Base-by-base conservation (phyloP, 2,329 filamentous ascomycete genomes). In the Myriangium duriaei region DNA sequence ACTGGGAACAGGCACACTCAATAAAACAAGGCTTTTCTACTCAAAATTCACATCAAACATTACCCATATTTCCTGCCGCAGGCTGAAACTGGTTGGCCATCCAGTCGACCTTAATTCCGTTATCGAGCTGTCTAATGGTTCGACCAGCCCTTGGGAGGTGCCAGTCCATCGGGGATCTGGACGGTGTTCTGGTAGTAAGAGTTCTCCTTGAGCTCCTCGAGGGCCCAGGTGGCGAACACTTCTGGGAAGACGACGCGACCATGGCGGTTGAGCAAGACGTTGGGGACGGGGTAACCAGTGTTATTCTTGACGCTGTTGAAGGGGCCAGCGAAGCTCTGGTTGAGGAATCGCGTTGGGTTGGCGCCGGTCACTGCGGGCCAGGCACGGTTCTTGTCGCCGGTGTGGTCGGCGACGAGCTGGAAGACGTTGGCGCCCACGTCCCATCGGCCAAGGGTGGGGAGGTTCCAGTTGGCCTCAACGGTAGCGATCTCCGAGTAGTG, bases 381-480 rank as follows among this genome's bases (percentile, higher is more conserved):
- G 4, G 46, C 28, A 17, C 47, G 44, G 32, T 55, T 47, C 16
- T 45, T 37, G 34, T 59, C 56, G n/a, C 54, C 53, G 16, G 56
- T 59, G 44, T 53, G 43, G 12, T 55, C 45, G 5, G 57, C 58
- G 21, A 61, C 58, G 24, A 55, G 32, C 28, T 50, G 44, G 52
- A 62, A 65, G 11, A 66, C 61, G 43, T 67, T 67, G 24, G 63
- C 63, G 30, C 62, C 62, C 2, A 64, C 59, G 36, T 65, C 63
- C 58, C 60, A 65, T 10, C 63, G 58, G 9, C 62, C 63, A 5
- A 67, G 59, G 0, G 61, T 65, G 47, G 61, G 51, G 2, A 65
- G 51, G 12, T 47, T 50, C 63, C 63, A 65, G 49, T 65, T 67
- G 7, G 62, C 61, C 45, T 64, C 58, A 5, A 65, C 62, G 4